A percentile compares a stretch with the other conserved stretches of the same genome.
These are phyloP conservation scores for Schwanniomyces sp. DNA, from an alignment of 805 yeast species.

Conservation along the genomic window DNA sequence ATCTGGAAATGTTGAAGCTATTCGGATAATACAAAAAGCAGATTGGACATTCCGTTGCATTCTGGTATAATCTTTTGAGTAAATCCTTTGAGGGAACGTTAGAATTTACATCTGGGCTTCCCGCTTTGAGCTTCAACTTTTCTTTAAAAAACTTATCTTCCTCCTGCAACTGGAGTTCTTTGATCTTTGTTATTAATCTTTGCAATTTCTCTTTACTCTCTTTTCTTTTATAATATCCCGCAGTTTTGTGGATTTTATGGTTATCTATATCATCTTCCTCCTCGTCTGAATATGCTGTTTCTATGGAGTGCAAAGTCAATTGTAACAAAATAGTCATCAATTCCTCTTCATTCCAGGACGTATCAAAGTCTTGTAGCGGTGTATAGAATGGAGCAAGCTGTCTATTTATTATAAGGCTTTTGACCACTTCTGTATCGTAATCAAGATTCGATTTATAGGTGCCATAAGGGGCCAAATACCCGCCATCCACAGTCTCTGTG, in stretches of 20 bases:
- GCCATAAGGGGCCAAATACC: conserved; percentile 88
- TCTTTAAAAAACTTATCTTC: conserved; percentile 33
- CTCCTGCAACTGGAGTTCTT: conserved; percentile 32
- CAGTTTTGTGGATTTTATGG: conserved; percentile 54
- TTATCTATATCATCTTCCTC: conserved; percentile 62
- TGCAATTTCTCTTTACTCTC: conserved; percentile 49
- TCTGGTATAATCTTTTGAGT: conserved; percentile 59
- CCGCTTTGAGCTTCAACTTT: conserved; percentile 13
- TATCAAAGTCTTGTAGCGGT: conserved; percentile 80
- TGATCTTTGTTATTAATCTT: conserved; percentile 29
- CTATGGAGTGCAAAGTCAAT: conserved; percentile 57
- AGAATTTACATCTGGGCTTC: conserved; percentile 13
- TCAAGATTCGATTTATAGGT: conserved; percentile 77
- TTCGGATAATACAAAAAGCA: conserved; percentile 87
- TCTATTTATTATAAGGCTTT: conserved; percentile 65
- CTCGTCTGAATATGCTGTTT: conserved; percentile 49
- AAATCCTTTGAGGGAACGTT: conserved; percentile 44
- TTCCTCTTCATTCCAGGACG: conserved; percentile 69
- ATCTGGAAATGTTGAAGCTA: conserved; percentile 73
- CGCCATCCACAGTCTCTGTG: conserved; percentile 87
- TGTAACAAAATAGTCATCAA: conserved; percentile 49
- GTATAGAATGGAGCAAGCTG: conserved; percentile 86
- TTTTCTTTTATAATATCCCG: conserved; percentile 46
- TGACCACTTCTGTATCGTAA: conserved; percentile 72
- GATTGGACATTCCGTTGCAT: conserved; percentile 86